Conservation (phyloP, 1,284 basidiomycete species). For the Moesziomyces sp. region DNA sequence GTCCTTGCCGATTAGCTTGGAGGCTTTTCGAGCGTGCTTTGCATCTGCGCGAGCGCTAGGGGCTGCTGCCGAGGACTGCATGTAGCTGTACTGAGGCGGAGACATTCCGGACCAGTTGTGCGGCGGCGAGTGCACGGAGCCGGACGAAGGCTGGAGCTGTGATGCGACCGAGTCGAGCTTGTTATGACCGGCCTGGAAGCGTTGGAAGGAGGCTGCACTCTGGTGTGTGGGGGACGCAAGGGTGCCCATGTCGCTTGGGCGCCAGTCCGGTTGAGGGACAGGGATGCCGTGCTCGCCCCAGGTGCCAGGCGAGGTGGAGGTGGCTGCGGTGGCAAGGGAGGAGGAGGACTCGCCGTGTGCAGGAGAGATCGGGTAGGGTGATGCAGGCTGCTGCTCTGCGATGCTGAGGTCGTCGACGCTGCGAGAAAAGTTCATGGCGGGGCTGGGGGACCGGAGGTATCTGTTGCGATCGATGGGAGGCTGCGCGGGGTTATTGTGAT, state of each 20-base stretch:
- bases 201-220: conserved; percentile 17
- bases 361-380: conserved; percentile 24
- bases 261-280: conserved; percentile 29
- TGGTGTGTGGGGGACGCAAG: conserved; percentile 31
- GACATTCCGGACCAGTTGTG: conserved; percentile 41
- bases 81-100: conserved; percentile 25
- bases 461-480: conserved; percentile 33
- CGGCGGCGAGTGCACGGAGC: conserved; percentile 21
- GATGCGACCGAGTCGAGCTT: conserved; percentile 30
- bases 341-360: conserved; percentile 40
- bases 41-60: conserved; percentile 1
- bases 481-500: conserved; percentile 31
- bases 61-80: conserved; percentile 16
- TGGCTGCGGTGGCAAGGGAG: conserved; percentile 14
- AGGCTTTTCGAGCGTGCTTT: conserved; percentile 45
- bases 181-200: conserved; percentile 26
- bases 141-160: conserved; percentile 28
- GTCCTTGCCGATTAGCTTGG: conserved; percentile 46
- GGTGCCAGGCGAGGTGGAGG: conserved; percentile 28
- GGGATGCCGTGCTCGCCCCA: conserved; percentile 57
- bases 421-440: conserved; percentile 52
- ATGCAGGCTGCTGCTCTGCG: conserved; percentile 23
- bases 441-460: conserved; percentile 53
- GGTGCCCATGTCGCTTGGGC: conserved; percentile 58
- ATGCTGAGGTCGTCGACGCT: conserved; percentile 59